These are phyloP conservation scores for Acacia acuminata DNA, from an alignment of 306 rosid species.

Conservation along the genomic window DNA sequence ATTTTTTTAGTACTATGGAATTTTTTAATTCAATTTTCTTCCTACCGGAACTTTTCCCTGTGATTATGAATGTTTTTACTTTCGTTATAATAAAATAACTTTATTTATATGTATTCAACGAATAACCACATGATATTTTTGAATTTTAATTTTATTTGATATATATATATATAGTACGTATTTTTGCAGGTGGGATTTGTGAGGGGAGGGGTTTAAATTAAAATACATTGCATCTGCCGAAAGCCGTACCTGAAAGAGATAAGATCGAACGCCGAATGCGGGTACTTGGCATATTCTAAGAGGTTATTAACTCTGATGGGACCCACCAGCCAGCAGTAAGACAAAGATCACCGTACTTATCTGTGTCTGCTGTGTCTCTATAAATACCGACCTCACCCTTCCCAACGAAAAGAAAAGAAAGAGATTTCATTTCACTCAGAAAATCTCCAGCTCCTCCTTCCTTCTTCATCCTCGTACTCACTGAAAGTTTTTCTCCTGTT, in stretches of 20 bases:
- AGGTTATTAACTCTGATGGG: conserved; percentile 36
- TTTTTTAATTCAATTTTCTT: not conserved
- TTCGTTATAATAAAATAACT: too few species aligned
- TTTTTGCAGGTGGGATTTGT: not conserved
- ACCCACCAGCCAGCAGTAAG: conserved; percentile 37
- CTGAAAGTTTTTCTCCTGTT: not conserved
- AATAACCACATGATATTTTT: not conserved
- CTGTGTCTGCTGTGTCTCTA: conserved; percentile 1
- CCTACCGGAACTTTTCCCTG: too few species aligned
- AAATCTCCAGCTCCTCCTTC: not conserved
- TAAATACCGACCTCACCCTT: conserved; percentile 39
- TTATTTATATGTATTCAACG: too few species aligned
- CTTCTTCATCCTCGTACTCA: not conserved
- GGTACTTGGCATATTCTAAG: conserved; percentile 45
- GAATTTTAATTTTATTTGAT: not conserved
- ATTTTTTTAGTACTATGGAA: too few species aligned
- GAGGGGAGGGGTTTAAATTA: conserved; percentile 23
- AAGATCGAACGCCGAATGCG: conserved; percentile 57
- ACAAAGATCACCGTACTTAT: conserved; percentile 54
- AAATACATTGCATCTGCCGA: conserved; percentile 50
- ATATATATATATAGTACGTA: too few species aligned
- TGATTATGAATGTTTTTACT: too few species aligned
- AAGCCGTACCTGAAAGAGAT: conserved; percentile 43
- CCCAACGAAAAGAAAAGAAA: not conserved
- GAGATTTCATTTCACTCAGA: not conserved